A percentile compares a stretch with the other conserved stretches of the same genome.
Evolutionary conservation across 495 filamentous ascomycete species (phyloP).

Genomic region (Trichoderma virens): DNA sequence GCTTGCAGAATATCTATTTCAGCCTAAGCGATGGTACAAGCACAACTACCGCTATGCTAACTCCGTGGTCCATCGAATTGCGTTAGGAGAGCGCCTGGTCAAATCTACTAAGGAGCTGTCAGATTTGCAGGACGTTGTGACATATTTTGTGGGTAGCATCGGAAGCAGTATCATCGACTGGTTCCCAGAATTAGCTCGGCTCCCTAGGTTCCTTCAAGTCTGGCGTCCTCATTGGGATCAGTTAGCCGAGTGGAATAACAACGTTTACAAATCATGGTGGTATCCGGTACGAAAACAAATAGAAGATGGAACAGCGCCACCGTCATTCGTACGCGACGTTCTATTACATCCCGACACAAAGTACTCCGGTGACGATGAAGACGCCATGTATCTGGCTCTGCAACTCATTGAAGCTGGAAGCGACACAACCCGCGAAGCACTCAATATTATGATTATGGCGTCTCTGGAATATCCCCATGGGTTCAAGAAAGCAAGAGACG

Average conservation of each 20-base stretch:
- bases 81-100: conserved; percentile 13
- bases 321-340: conserved; percentile 26
- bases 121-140: conserved; percentile 13
- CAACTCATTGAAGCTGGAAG: conserved; percentile 36
- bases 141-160: conserved; percentile 13
- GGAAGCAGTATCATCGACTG: conserved; percentile 30
- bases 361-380: conserved; percentile 30
- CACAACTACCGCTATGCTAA: not conserved
- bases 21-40: too few relatives aligned
- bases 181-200: conserved; percentile 27
- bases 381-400: conserved; percentile 38
- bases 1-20: too few relatives aligned
- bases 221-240: conserved; percentile 33
- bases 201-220: conserved; percentile 32
- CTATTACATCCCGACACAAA: conserved; percentile 29
- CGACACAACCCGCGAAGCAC: conserved; percentile 34
- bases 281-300: conserved; percentile 21
- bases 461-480: conserved; percentile 24
- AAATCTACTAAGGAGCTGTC: conserved; percentile 13
- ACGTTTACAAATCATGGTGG: conserved; percentile 33
- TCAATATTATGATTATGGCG: conserved; percentile 35
- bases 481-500: conserved; percentile 23
- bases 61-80: conserved; percentile 5
- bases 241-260: conserved; percentile 22
- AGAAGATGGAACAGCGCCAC: conserved; percentile 17